Evolutionary conservation across 83 land plant genomes (phyloP).

Genomic region (Thuja plicata): DNA sequence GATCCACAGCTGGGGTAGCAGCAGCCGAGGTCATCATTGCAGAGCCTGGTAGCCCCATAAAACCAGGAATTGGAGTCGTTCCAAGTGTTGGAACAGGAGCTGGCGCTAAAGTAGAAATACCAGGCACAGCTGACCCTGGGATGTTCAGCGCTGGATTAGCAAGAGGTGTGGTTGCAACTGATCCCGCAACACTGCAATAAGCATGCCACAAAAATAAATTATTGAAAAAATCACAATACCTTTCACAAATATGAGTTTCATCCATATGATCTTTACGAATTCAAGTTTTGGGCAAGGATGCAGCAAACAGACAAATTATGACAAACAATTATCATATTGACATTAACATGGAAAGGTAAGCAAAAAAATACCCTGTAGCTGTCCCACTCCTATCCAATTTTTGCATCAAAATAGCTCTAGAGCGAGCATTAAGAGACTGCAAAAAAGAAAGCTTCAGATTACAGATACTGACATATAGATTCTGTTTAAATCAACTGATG

Average conservation of each 20-base stretch:
- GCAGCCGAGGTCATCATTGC: conserved; percentile 9
- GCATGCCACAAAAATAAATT: not conserved
- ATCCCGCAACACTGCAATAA: conserved; percentile 46
- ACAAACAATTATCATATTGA: not conserved
- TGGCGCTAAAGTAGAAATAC: conserved; percentile 1
- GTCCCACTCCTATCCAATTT: conserved; percentile 93
- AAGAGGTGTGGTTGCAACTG: conserved; percentile 40
- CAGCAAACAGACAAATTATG: not conserved
- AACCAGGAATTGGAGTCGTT: conserved; percentile 10
- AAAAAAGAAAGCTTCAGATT: not conserved
- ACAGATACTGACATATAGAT: not conserved
- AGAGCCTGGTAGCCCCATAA: conserved; percentile 16
- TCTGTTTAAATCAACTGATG: not conserved
- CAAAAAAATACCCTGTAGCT: conserved; percentile 60
- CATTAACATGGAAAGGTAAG: not conserved
- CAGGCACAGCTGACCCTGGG: conserved; percentile 24
- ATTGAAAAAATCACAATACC: not conserved
- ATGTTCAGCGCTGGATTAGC: conserved; percentile 55
- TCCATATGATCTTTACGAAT: not conserved
- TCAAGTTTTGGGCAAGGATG: not conserved
- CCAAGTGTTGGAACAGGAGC: conserved; percentile 25
- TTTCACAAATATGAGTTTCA: not conserved
- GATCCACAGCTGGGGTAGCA: conserved; percentile 29
- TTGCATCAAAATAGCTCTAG: conserved; percentile 97
- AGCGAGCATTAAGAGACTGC: conserved; percentile 95